A percentile compares a stretch with the other conserved stretches of the same genome.
Evolutionary conservation across 164 flowering plant genomes (phyloP).

Genomic region (Vitis vinifera): ASM3070453v1 NC_081814.1:15353501-15354000

Average conservation of each 20-base stretch:
- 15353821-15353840: neutral
- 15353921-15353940: neutral
- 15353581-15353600: neutral
- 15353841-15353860: slow-evolving; percentile 6
- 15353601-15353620: slow-evolving; percentile 18
- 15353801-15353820: neutral
- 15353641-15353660: slow-evolving; percentile 14
- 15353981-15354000: slow-evolving; percentile 23
- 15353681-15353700: slow-evolving; percentile 14
- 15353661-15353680: neutral
- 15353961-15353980: slow-evolving; percentile 15
- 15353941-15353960: neutral
- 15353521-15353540: neutral
- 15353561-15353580: no score
- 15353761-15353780: slow-evolving; percentile 15
- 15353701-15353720: slow-evolving; percentile 22
- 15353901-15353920: slow-evolving; percentile 32
- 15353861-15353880: slow-evolving; percentile 12
- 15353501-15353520: slow-evolving; percentile 32
- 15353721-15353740: slow-evolving; percentile 9
- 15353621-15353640: slow-evolving; percentile 6
- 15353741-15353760: slow-evolving; percentile 20
- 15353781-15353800: neutral
- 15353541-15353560: neutral
- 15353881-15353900: slow-evolving; percentile 28